Conservation (phyloP, 371 early-diverging fungal species). For the Coemansia sp. region DNA sequence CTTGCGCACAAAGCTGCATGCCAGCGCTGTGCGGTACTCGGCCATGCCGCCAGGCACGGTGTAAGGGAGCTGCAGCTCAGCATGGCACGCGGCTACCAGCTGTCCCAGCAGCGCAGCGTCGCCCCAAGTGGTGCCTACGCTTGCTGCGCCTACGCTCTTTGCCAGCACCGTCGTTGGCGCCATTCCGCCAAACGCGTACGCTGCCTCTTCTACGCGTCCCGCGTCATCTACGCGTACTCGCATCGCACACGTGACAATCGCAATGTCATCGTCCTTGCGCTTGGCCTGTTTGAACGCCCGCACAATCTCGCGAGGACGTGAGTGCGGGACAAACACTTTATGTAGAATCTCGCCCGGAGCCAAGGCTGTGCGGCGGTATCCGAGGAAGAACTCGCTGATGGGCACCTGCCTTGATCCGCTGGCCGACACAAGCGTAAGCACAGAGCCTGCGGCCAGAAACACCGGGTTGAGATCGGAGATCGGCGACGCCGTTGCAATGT, state of each 20-base stretch:
- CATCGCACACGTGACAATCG: slow-evolving; percentile 73
- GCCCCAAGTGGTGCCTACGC: slow-evolving; percentile 57
- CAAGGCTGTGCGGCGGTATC: slow-evolving; percentile 71
- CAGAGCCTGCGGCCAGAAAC: slow-evolving; percentile 63
- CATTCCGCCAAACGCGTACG: slow-evolving; percentile 75
- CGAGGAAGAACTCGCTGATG: slow-evolving; percentile 68
- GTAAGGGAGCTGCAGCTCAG: slow-evolving; percentile 61
- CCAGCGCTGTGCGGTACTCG: slow-evolving; percentile 67
- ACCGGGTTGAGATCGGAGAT: slow-evolving; percentile 82
- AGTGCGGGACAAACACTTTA: slow-evolving; percentile 61
- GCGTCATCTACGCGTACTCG: slow-evolving; percentile 54
- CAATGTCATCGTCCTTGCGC: slow-evolving; percentile 77
- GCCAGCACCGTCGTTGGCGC: slow-evolving; percentile 62
- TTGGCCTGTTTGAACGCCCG: slow-evolving; percentile 78
- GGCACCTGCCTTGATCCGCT: slow-evolving; percentile 55
- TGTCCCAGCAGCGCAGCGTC: slow-evolving; percentile 51
- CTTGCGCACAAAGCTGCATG: slow-evolving; percentile 65
- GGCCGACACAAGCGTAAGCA: slow-evolving; percentile 56
- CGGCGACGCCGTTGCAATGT: slow-evolving; percentile 76
- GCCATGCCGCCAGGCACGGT: slow-evolving; percentile 76
- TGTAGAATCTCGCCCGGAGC: slow-evolving; percentile 61
- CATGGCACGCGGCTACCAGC: slow-evolving; percentile 50
- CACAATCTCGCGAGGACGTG: slow-evolving; percentile 56
- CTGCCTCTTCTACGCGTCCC: slow-evolving; percentile 54
- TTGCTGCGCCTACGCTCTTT: slow-evolving; percentile 47